Base-by-base conservation (phyloP, 805 yeast species). In the Myxozyma kluyveri region DNA sequence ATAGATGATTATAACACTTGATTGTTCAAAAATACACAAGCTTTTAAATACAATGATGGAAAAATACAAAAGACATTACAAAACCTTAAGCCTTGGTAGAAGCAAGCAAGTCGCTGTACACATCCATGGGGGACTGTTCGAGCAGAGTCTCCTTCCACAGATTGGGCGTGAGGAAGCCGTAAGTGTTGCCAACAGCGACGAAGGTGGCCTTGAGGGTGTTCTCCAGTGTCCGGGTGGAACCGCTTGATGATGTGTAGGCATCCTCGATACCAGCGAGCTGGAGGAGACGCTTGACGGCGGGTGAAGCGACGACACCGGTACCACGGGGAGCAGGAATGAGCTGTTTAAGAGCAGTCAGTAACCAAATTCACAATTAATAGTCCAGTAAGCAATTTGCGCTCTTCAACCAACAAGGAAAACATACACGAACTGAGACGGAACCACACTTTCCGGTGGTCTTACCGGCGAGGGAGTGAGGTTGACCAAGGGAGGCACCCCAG, bases 391-490 rank as follows among this genome's bases (percentile, higher is more conserved):
- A 17, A 31, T 10, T 45, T 36, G 45, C 17, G 5, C 21, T 21
- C 12, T 23, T 29, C 7, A 12, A 35, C 4, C 27, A 35, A 21
- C 5, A 5, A 5, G 5, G 6, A 17, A 39, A 22, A 4, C 55
- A 35, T 51, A 51, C 55, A 45, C 99, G 89, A 67, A 91, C 96
- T 63, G 85, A 76, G 73, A 93, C 98, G 78, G 98, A 91, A 85
- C 99, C 99, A 83, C 98, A 93, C 89, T 91, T 93, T 82, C 99
- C 99, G 67, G 98, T 86, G 75, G 90, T 88, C 89, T 93, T 93
- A 79, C 84, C 78, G 72, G 96, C 91, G 74, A 91, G 85, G 67
- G 99, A 87, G 86, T 93, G 99, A 74, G 99, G 99, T 78, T 87
- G 86, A 85, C 99, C 99, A 78, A 93, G 87, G 84, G 89, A 88